phyloP scores from a whole-genome alignment of 352 stramenopile species.

The Phytophthora palmivora region DNA sequence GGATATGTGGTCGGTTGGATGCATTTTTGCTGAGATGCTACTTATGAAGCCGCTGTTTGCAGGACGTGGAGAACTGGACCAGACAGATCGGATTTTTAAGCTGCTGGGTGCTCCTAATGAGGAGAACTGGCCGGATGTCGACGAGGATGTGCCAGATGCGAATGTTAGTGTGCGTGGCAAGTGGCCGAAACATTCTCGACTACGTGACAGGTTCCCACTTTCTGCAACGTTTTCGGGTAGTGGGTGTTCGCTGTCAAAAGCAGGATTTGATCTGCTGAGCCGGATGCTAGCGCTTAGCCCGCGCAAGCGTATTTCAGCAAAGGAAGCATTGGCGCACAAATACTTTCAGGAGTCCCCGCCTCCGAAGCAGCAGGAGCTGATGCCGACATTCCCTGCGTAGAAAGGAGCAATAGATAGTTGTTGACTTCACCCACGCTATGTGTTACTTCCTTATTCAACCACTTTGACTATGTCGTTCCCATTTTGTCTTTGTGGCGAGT shows the following conservation, averaged over 20 bases:
- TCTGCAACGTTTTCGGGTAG: constrained; percentile 60
- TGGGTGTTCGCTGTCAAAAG: constrained; percentile 72
- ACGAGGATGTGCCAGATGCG: constrained; percentile 67
- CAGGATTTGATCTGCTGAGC: constrained; percentile 75
- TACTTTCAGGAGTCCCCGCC: constrained; percentile 82
- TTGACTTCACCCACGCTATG: constrained; percentile 7
- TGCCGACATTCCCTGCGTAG: constrained; percentile 75
- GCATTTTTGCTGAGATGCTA: constrained; percentile 97
- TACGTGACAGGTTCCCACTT: constrained; percentile 85
- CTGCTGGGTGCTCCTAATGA: constrained; percentile 92
- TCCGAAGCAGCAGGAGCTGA: constrained; percentile 73
- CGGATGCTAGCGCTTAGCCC: constrained; percentile 76
- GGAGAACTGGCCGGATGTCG: constrained; percentile 88
- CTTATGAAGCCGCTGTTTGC: constrained; percentile 93
- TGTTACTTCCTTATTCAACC: constrained; percentile 10
- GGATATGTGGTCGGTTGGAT: constrained; percentile 97
- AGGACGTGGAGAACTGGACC: constrained; percentile 94
- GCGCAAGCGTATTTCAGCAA: constrained; percentile 76
- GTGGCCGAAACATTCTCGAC: constrained; percentile 68
- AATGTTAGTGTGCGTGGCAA: constrained; percentile 59
- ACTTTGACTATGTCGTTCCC: neutral
- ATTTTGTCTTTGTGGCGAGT: neutral
- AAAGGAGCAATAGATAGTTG: constrained; percentile 16
- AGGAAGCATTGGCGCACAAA: constrained; percentile 79
- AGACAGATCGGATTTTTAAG: constrained; percentile 97